A percentile compares a stretch with the other conserved stretches of the same genome.
Conservation (phyloP, 176 grass and related monocot species). For the Carex kokanica region DNA sequence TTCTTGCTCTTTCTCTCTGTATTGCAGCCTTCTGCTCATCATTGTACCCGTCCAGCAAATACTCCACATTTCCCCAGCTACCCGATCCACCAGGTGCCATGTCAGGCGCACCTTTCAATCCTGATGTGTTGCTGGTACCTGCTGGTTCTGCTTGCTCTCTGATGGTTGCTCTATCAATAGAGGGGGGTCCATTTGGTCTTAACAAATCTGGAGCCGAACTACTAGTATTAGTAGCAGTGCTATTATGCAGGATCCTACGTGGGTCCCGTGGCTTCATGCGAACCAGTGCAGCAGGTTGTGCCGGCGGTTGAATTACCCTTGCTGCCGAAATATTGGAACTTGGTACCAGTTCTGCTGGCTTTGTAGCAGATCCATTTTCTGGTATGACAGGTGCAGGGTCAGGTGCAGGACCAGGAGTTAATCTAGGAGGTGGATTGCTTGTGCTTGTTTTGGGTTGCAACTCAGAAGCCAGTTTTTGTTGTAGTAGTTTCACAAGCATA, state of each 20-base stretch:
- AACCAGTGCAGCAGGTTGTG: conserved; percentile 32
- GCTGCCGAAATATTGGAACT: conserved; percentile 37
- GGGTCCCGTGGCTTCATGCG: conserved; percentile 96
- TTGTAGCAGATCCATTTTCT: conserved; percentile 33
- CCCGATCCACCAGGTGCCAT: conserved; percentile 25
- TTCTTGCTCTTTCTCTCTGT: conserved; percentile 91
- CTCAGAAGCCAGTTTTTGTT: conserved; percentile 65
- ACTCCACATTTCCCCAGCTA: conserved; percentile 68
- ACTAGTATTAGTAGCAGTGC: conserved; percentile 38
- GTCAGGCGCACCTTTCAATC: conserved; percentile 25
- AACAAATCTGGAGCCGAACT: conserved; percentile 35
- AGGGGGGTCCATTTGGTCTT: conserved; percentile 43
- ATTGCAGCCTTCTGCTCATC: conserved; percentile 87
- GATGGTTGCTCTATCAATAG: conserved; percentile 28
- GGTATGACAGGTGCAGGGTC: conserved; percentile 23
- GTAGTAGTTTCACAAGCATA: conserved; percentile 67
- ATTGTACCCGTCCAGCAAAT: conserved; percentile 87
- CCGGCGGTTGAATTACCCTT: conserved; percentile 28
- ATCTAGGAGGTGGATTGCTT: conserved; percentile 18
- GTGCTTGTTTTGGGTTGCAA: conserved; percentile 35
- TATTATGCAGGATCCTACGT: conserved; percentile 64
- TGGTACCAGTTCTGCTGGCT: conserved; percentile 36
- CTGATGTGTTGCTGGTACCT: conserved; percentile 12
- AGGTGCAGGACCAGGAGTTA: conserved; percentile 28
- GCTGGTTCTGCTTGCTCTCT: conserved; percentile 11